These are phyloP conservation scores for Ceratocystis papillata DNA, from an alignment of 2,329 filamentous ascomycete species.

Conservation along the genomic window DNA sequence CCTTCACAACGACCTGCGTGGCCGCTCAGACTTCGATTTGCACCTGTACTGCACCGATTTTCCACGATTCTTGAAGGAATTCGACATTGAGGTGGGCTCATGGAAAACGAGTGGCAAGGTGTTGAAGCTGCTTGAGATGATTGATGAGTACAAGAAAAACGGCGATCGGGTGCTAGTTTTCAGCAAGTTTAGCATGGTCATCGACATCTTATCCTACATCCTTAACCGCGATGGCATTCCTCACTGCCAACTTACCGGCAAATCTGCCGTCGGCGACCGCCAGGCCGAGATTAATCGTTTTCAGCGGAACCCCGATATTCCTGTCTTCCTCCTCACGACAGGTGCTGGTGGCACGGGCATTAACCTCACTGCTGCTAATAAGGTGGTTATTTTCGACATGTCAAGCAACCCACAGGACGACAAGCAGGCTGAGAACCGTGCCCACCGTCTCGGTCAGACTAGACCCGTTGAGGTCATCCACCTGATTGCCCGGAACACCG, in stretches of 20 bases:
- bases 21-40: constrained; percentile 54
- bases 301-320: constrained; percentile 61
- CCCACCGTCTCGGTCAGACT: constrained; percentile 86
- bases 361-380: constrained; percentile 90
- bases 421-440: constrained; percentile 94
- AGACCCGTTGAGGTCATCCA: constrained; percentile 82
- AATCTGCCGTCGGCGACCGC: constrained; percentile 68
- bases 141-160: constrained; percentile 61
- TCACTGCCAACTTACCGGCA: constrained; percentile 79
- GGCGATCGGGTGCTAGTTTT: constrained; percentile 86
- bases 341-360: constrained; percentile 94
- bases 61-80: constrained; percentile 39
- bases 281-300: constrained; percentile 85
- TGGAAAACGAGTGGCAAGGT: constrained; percentile 70
- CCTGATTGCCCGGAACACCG: constrained; percentile 67
- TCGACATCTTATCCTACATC: constrained; percentile 80
- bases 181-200: constrained; percentile 82
- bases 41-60: constrained; percentile 55
- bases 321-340: constrained; percentile 86
- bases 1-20: constrained; percentile 45
- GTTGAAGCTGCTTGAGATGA: constrained; percentile 62
- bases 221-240: constrained; percentile 60
- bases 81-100: constrained; percentile 43
- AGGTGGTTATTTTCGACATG: constrained; percentile 93
- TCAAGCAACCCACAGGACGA: constrained; percentile 98